Base-by-base conservation (phyloP, 2,329 filamentous ascomycete species). In the Sclerotinia sclerotiorum region DNA sequence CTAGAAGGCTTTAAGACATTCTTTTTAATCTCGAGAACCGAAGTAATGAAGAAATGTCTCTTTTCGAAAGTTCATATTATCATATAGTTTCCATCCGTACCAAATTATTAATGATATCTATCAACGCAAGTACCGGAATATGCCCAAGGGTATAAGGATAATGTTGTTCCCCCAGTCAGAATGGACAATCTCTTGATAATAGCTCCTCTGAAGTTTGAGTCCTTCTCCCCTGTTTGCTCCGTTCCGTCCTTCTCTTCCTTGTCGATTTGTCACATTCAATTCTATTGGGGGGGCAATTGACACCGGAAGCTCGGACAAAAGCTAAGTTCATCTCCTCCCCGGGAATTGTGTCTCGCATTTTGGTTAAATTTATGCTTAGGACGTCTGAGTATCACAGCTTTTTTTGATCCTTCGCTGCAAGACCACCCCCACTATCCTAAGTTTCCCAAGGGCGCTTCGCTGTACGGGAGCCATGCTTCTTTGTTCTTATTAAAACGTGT, bases 401-500 rank as follows among this genome's bases (percentile, higher is more conserved):
- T 15, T 51, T 15, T 51, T 51, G 32, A 62, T 55, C 65, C 56
- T 67, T 67, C 35, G 35, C 35, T 62, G 60, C 65, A 67, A 48
- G n/a, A 29, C 35, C 35, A 15, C 65, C 64, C 64, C 64, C 64
- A 58, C 42, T 27, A 42, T 49, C 29, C 64, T 57, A 57, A 27
- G 35, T 58, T 21, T 46, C 13, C 39, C 56, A 48, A 52, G 32
- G 32, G 65, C 56, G 65, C 65, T 67, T 67, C 65, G 42, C 21
- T 24, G 29, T 67, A 17, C 49, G 15, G 15, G 24, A 62, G 27
- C 58, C 58, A 51, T 51, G 60, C n/a, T 62, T 21, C n/a, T n/a
- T 62, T 49, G 5, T 49, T 49, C 29, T 32, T 27, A 39, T 48
- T 55, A 58, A 60, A 72, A 73, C 72, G 69, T 72, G 72, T 69